These are phyloP conservation scores for Cryoendolithus antarcticus DNA, from an alignment of 2,329 filamentous ascomycete species.

Conservation along the genomic window DNA sequence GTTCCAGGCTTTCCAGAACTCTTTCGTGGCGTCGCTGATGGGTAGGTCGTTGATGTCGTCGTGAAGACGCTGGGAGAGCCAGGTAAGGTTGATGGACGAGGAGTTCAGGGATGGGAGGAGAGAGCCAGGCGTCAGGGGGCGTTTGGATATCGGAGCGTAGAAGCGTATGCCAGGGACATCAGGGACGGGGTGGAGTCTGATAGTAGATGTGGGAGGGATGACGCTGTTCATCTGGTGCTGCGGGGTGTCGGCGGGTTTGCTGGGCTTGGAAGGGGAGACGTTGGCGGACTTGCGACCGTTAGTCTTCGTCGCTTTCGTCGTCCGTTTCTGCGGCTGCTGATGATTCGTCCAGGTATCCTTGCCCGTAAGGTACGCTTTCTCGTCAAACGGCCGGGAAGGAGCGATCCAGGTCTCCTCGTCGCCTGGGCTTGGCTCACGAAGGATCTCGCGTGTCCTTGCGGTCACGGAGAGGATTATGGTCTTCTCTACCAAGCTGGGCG, in stretches of 20 bases:
- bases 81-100: slow-evolving; percentile 27
- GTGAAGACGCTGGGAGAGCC: slow-evolving; percentile 24
- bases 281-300: not conserved
- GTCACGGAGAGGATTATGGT: slow-evolving; percentile 2
- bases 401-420: slow-evolving; percentile 21
- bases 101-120: slow-evolving; percentile 30
- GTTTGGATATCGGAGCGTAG: slow-evolving; percentile 29
- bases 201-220: slow-evolving; percentile 3
- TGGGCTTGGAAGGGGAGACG: too few species aligned
- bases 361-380: slow-evolving; percentile 21
- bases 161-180: slow-evolving; percentile 24
- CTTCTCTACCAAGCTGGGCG: slow-evolving; percentile 1
- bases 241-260: not conserved
- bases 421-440: slow-evolving; percentile 15
- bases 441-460: not conserved
- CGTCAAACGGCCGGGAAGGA: slow-evolving; percentile 25
- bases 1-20: slow-evolving; percentile 27
- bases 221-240: not conserved
- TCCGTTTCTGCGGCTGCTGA: not conserved
- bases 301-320: not conserved
- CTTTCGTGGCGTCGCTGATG: slow-evolving; percentile 14
- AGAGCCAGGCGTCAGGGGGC: slow-evolving; percentile 26
- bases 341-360: slow-evolving; percentile 22
- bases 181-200: slow-evolving; percentile 22
- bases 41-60: slow-evolving; percentile 14